These are phyloP conservation scores for Diplodia sapinea DNA, from an alignment of 2,329 filamentous ascomycete species.

Conservation along the genomic window DNA sequence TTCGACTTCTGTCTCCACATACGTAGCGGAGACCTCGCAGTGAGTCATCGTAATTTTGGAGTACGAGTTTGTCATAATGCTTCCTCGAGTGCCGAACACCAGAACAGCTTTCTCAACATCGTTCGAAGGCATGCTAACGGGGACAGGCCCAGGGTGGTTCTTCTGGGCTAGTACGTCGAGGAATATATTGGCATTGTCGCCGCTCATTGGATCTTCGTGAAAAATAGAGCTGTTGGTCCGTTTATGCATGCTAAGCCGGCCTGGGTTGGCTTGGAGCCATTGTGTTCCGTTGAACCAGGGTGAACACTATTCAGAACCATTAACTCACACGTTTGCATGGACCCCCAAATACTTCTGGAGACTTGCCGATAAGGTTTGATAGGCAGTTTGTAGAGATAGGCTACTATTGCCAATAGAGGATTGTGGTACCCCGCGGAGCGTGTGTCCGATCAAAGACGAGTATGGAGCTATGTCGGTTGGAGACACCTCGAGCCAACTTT, in stretches of 20 bases:
- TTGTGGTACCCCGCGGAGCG: neutral
- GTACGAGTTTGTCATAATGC: neutral
- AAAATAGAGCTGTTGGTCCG: neutral
- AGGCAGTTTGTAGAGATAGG: neutral
- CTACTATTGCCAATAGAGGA: neutral
- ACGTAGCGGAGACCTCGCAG: neutral
- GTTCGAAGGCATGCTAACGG: neutral
- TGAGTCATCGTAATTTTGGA: conserved; percentile 23
- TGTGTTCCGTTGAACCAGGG: neutral
- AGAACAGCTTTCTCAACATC: neutral
- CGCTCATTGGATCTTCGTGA: neutral
- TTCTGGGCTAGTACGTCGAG: neutral
- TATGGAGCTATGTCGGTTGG: neutral
- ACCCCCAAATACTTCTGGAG: too few relatives aligned
- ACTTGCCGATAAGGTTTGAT: neutral
- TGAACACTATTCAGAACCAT: neutral
- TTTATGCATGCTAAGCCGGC: neutral
- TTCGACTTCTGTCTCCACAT: neutral
- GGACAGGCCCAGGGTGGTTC: neutral
- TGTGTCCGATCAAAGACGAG: conserved; percentile 6
- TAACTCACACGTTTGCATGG: neutral
- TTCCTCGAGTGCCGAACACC: neutral
- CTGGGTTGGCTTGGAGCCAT: neutral
- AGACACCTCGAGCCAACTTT: neutral
- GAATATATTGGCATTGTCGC: neutral